Evolutionary conservation across 1,139 yeast species (phyloP).

Genomic region (Suhomyces bokatorum): DNA sequence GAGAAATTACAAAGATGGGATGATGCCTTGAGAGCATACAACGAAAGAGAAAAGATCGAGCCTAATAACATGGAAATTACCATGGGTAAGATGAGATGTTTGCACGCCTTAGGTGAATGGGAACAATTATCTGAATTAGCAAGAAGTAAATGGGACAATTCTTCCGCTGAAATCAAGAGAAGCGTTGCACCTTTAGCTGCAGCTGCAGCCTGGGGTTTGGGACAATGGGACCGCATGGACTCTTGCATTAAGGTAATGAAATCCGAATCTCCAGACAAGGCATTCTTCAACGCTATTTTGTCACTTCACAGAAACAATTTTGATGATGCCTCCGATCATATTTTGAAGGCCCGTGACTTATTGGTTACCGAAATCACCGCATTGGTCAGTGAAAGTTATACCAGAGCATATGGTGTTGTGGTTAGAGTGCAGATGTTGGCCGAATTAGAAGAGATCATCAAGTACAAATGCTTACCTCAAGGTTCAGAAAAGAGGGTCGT

Average conservation of each 20-base stretch:
- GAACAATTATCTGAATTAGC: slow-evolving; percentile 87
- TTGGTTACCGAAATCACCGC: slow-evolving; percentile 94
- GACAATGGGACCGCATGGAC: slow-evolving; percentile 97
- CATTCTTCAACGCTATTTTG: slow-evolving; percentile 89
- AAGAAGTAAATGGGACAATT: slow-evolving; percentile 76
- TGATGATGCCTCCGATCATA: slow-evolving; percentile 77
- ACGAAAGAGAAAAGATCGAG: slow-evolving; percentile 61
- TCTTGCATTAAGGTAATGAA: slow-evolving; percentile 88
- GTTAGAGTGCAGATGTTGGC: slow-evolving; percentile 97
- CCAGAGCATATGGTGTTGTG: slow-evolving; percentile 94
- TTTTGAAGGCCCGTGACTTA: slow-evolving; percentile 80
- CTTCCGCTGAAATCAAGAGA: slow-evolving; percentile 71
- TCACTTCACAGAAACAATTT: slow-evolving; percentile 85
- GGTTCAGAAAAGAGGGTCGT: slow-evolving; percentile 75
- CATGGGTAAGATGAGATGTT: slow-evolving; percentile 97
- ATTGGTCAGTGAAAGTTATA: slow-evolving; percentile 90
- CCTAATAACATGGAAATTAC: slow-evolving; percentile 73
- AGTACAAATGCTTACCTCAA: slow-evolving; percentile 80
- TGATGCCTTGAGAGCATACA: slow-evolving; percentile 90
- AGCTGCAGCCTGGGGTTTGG: slow-evolving; percentile 99
- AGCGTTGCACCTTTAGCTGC: slow-evolving; percentile 98
- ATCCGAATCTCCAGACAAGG: slow-evolving; percentile 87
- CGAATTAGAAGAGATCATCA: slow-evolving; percentile 91
- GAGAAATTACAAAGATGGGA: slow-evolving; percentile 98
- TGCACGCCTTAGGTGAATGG: slow-evolving; percentile 98